Base-by-base conservation (phyloP, 75 land plant species). In the Sequoiadendron giganteum region DNA sequence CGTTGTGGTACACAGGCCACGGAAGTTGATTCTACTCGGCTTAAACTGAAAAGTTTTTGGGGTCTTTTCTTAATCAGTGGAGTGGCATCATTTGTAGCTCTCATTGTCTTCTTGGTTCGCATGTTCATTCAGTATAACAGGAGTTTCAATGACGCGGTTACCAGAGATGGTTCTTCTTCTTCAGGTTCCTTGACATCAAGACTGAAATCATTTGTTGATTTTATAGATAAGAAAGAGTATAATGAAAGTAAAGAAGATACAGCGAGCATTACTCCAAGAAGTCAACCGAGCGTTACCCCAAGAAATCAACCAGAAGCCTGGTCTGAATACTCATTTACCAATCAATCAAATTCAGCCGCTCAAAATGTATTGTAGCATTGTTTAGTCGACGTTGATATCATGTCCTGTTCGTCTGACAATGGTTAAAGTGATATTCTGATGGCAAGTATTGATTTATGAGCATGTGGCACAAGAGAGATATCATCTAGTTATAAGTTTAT, bases 21-120 rank as follows among this genome's bases (percentile, higher is more conserved):
- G 16, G 75, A 90, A 48, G 56, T 85, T 40, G 81, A 89, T 38
- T 86, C 88, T 30, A 86, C 30, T 72, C 80, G 52, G 43, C 86
- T 82, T 47, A 6, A n/a, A 19, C 65, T 96, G n/a, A 89, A 76
- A 80, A 95, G 95, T 90, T 96, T 96, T 85, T 92, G 91, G 98
- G 96, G 98, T 18, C 93, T 96, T 19, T 96, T 93, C 85, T 88
- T 96, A 19, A 89, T 93, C 56, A 93, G 94, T 40, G 98, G 94
- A 11, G 48, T 90, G 30, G 93, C 95, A 25, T 95, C 95, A 55
- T 81, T 95, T 73, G 34, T 93, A 80, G 95, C 97, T 28, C 90
- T 96, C 70, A 21, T 89, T 11, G 82, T 93, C 55, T 93, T 94
- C 83, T 90, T 91, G 42, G 28, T 87, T 25, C 89, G 86, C 83